Conservation (phyloP, 768 basidiomycete species). For the Termitomyces heimii region DNA sequence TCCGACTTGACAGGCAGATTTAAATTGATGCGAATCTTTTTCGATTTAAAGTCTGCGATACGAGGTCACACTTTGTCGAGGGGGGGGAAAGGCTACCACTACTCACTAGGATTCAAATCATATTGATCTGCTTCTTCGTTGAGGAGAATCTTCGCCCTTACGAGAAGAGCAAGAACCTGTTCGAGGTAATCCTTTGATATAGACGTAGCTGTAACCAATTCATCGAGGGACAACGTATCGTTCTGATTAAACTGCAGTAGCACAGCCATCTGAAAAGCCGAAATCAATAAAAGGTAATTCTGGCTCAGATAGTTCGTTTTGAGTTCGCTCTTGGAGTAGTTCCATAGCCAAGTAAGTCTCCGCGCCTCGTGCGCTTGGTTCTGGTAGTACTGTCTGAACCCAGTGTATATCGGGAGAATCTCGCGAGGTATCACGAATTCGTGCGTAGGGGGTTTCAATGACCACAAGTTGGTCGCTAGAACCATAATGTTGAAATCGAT, state of each 20-base stretch:
- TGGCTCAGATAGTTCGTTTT: conserved; percentile 89
- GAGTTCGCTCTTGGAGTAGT: conserved; percentile 95
- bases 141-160: conserved; percentile 86
- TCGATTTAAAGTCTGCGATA: conserved; percentile 88
- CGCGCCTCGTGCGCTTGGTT: conserved; percentile 84
- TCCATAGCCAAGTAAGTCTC: conserved; percentile 98
- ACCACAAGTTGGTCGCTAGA: conserved; percentile 95
- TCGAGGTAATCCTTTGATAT: conserved; percentile 77
- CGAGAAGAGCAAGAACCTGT: conserved; percentile 63
- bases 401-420: conserved; percentile 80
- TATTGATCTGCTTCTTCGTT: conserved; percentile 88
- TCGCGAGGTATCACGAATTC: conserved; percentile 89
- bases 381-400: conserved; percentile 91
- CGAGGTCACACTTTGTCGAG: neutral
- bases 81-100: no score
- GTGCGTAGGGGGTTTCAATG: conserved; percentile 73
- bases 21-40: conserved; percentile 89
- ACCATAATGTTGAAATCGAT: conserved; percentile 93
- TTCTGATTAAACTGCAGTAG: conserved; percentile 89
- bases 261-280: conserved; percentile 93
- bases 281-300: conserved; percentile 95
- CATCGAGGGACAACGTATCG: conserved; percentile 76
- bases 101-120: conserved; percentile 76
- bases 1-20: conserved; percentile 94
- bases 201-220: conserved; percentile 72